Evolutionary conservation across 768 basidiomycete species (phyloP).

Genomic region (Fistulinella prunicolor): DNA sequence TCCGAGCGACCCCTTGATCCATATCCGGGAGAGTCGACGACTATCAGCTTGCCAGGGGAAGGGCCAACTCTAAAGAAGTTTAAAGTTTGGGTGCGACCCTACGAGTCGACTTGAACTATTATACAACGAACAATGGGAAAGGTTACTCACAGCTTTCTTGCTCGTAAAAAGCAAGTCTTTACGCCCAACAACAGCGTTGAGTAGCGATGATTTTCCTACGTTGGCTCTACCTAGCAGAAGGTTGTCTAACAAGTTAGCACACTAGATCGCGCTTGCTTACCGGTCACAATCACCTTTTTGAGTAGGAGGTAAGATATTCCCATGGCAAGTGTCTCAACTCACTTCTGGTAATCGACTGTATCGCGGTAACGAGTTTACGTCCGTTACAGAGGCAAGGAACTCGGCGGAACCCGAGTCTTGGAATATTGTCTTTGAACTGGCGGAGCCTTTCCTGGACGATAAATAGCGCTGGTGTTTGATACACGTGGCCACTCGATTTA

Average conservation of each 20-base stretch:
- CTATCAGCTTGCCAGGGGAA: slow-evolving; percentile 48
- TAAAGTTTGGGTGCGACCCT: slow-evolving; percentile 72
- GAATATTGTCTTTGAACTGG: slow-evolving; percentile 17
- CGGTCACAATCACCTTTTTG: slow-evolving; percentile 27
- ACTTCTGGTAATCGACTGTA: slow-evolving; percentile 27
- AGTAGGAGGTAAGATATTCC: background rate
- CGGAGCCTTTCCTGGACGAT: slow-evolving; percentile 11
- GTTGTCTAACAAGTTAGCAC: background rate
- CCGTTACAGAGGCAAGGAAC: slow-evolving; percentile 24
- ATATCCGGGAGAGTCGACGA: slow-evolving; percentile 84
- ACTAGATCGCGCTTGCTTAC: slow-evolving; percentile 9
- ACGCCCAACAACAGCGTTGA: slow-evolving; percentile 65
- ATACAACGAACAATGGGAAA: background rate
- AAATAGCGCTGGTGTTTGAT: background rate
- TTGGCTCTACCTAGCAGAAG: slow-evolving; percentile 63
- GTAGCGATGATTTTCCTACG: slow-evolving; percentile 70
- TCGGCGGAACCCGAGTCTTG: slow-evolving; percentile 26
- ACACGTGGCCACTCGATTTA: background rate
- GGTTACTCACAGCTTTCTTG: slow-evolving; percentile 60
- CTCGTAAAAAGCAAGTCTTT: slow-evolving; percentile 58
- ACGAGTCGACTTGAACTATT: slow-evolving; percentile 1
- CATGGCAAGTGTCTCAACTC: slow-evolving; percentile 7
- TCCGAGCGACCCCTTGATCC: slow-evolving; percentile 69
- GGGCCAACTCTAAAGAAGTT: slow-evolving; percentile 74
- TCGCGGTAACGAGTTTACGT: slow-evolving; percentile 17